Evolutionary conservation across 129 eudicot species (phyloP), one percentile per base, ranked within the genome.

Genomic region (Kitagawia praeruptora): DNA sequence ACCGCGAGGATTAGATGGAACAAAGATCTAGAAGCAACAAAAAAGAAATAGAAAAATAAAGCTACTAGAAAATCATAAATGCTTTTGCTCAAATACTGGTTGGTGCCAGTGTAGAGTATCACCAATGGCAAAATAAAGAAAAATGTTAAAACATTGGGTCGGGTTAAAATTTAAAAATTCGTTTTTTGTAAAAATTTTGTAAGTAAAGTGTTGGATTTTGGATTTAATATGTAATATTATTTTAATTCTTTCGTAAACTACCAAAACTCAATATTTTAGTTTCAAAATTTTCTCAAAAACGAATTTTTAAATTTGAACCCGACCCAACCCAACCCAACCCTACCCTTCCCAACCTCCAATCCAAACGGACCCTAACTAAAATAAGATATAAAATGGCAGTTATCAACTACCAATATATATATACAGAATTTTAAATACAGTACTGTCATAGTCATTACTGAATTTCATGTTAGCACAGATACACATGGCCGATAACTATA

Each of bases 1-100:
- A 54, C 97, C 97, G 21, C 91, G 96, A 70, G 97, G 97, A 77
- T 92, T 92, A 67, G 96, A 86, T 56, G 97, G 90, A 79, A 90
- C 97, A 85, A 85, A 88, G 53, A 92, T 90, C 97, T 92, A 84
- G 48, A 49, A 69, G 23, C 58, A 71, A 81, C 37, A 23, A 39
- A 74, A 74, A 47, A 45, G 9, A 42, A 74, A 9, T 18, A 23
- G 56, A 34, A 61, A 38, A 71, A 18, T 10, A 41, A 74, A 44
- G 28, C 18, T n/a, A 25, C 4, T 14, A 12, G 12, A 74, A 42
- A 44, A 61, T 53, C 6, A 61, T 25, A n/a, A n/a, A 21, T 3
- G 31, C 31, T 74, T 74, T 74, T 44, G 27, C 56, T 74, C 15
- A 74, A 44, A 25, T 10, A 74, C 37, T 74, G 39, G 48, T 5